Base-by-base conservation (phyloP, 306 rosid genomes). In the Rubus idaeus region DNA sequence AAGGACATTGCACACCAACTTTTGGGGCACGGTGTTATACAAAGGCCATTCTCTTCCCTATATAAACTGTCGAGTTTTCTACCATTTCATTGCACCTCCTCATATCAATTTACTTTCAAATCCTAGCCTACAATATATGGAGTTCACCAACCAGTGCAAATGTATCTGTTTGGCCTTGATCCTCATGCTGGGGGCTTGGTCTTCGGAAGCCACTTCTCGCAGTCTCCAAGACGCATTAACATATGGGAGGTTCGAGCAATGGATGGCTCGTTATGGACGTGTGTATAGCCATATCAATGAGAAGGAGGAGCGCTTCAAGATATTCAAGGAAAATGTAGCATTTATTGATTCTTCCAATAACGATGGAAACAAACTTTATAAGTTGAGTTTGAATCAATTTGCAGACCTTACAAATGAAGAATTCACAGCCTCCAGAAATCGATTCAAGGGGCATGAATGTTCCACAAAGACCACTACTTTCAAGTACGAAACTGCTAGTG, bases 251-350 rank as follows among this genome's bases (percentile, higher is more conserved):
- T 35, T 30, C n/a, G 68, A 62, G 68, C 68, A 62, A 35, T 62
- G 68, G 68, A 62, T 62, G 44, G 20, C 68, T 26, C 68, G 10
- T 30, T 62, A 62, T 62, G 68, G 68, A 62, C 68, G 68, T 30
- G 44, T 62, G 3, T 62, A 62, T 6, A 35, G 5, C 16, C 20
- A 62, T 13, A 37, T 13, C 17, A 61, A 6, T 4, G 68, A 62
- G 44, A 62, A 35, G 20, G 68, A 62, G 68, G n/a, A 62, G 44
- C 68, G 68, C 10, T 62, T 62, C 68, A 30, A 62, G 68, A 62
- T 30, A 26, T 62, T 62, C 68, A 62, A 62, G 44, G 68, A 16
- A 14, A 62, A 62, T 62, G 68, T 9, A n/a, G 68, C 68, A 5
- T 62, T 12, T 35, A 37, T 62, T 11, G 68, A 62, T 12, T 13